Evolutionary conservation across 2,329 filamentous ascomycete species (phyloP).

Genomic region (Raffaelea albimanens): DNA sequence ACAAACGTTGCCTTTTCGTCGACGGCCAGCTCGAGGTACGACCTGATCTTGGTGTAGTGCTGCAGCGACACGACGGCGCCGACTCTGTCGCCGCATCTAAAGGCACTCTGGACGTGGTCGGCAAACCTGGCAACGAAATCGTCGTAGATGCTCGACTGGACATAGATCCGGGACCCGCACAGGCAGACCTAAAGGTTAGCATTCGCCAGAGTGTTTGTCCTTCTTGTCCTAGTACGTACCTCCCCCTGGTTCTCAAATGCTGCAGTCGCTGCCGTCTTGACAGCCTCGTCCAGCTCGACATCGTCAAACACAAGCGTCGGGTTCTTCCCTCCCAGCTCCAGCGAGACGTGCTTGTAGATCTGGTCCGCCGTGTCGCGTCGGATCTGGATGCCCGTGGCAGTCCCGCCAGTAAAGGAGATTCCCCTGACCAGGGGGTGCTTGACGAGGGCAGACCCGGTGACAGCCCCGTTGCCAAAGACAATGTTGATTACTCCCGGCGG

Average conservation of each 20-base stretch:
- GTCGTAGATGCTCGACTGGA: slow-evolving; percentile 48
- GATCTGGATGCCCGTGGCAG: slow-evolving; percentile 55
- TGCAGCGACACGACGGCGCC: slow-evolving; percentile 50
- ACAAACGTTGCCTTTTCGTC: slow-evolving; percentile 53
- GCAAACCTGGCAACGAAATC: slow-evolving; percentile 54
- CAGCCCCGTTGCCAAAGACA: slow-evolving; percentile 58
- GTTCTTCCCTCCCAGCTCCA: slow-evolving; percentile 54
- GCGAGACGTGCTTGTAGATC: slow-evolving; percentile 50
- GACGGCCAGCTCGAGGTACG: slow-evolving; percentile 57
- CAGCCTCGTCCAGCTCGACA: slow-evolving; percentile 52
- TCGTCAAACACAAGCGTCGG: slow-evolving; percentile 53
- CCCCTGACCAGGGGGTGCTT: slow-evolving; percentile 54
- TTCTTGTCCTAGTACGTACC: no score
- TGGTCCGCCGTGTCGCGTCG: slow-evolving; percentile 62
- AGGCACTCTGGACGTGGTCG: slow-evolving; percentile 43
- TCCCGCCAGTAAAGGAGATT: slow-evolving; percentile 65
- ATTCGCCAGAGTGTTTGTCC: no score
- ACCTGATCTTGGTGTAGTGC: slow-evolving; percentile 58
- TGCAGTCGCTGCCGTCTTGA: slow-evolving; percentile 36
- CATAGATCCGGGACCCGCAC: slow-evolving; percentile 48
- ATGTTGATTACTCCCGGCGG: slow-evolving; percentile 72
- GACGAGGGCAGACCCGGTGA: slow-evolving; percentile 55
- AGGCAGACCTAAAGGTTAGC: no score
- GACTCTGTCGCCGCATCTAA: slow-evolving; percentile 56
- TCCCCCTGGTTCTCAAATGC: slow-evolving; percentile 50